Evolutionary conservation across 441 rosid species (phyloP).

Genomic region (Capsella rubella): DNA sequence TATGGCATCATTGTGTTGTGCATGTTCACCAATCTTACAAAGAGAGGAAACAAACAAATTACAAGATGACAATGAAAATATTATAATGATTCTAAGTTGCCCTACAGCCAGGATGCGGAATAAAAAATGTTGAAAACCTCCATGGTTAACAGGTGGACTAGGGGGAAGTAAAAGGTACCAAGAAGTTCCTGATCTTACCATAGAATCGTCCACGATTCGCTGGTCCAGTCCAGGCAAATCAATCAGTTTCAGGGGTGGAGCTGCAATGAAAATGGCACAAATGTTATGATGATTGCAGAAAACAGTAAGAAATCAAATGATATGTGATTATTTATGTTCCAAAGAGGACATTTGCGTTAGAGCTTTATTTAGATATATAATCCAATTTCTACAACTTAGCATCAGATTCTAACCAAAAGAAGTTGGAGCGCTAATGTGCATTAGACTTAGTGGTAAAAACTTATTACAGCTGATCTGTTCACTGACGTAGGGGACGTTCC

Average conservation of each 20-base stretch:
- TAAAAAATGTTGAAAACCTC: constrained; percentile 1
- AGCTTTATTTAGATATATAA: constrained; percentile 11
- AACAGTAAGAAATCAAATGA: constrained; percentile 14
- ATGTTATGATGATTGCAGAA: constrained; percentile 12
- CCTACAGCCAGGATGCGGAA: constrained; percentile 11
- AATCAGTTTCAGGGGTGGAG: constrained; percentile 71
- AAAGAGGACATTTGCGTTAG: constrained; percentile 13
- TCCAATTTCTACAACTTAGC: constrained; percentile 22
- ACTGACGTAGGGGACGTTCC: constrained; percentile 15
- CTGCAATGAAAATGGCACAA: constrained; percentile 49
- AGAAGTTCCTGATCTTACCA: constrained; percentile 50
- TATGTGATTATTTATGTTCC: constrained; percentile 17
- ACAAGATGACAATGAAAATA: constrained; percentile 29
- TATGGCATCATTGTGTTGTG: constrained; percentile 72
- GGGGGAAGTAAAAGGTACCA: constrained; percentile 31
- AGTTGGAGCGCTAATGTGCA: constrained; percentile 9
- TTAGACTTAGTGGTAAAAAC: neutral
- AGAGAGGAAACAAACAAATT: constrained; percentile 38
- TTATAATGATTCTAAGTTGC: constrained; percentile 17
- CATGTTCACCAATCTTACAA: constrained; percentile 62
- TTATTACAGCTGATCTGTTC: constrained; percentile 20
- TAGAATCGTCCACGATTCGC: constrained; percentile 65
- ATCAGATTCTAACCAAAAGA: constrained; percentile 10
- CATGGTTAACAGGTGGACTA: constrained; percentile 24
- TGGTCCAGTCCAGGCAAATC: constrained; percentile 86